A percentile compares a stretch with the other conserved stretches of the same genome.
phyloP scores from a whole-genome alignment of 2,329 filamentous ascomycete species.

The Bipolaris victoriae region DNA sequence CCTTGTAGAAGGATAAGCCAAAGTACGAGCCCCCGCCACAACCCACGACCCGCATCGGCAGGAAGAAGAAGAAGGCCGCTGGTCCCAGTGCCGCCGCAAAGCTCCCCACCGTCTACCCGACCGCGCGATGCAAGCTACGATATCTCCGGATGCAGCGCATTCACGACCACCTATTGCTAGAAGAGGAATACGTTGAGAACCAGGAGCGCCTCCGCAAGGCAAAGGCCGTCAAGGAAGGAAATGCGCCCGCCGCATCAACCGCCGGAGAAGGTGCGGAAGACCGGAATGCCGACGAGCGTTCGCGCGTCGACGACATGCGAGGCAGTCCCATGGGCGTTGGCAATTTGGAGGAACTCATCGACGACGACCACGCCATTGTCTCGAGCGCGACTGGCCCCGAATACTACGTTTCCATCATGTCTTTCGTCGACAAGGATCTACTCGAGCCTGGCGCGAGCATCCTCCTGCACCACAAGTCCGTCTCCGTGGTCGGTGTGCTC shows the following conservation, averaged over 20 bases:
- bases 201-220: slow-evolving; percentile 94
- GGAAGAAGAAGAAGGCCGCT: slow-evolving; percentile 96
- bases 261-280: slow-evolving; percentile 79
- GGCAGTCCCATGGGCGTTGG: slow-evolving; percentile 98
- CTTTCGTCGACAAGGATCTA: slow-evolving; percentile 98
- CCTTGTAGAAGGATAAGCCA: slow-evolving; percentile 86
- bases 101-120: slow-evolving; percentile 91
- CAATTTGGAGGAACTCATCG: slow-evolving; percentile 97
- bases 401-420: slow-evolving; percentile 99
- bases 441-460: slow-evolving; percentile 96
- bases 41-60: slow-evolving; percentile 93
- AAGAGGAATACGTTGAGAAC: slow-evolving; percentile 99
- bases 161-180: slow-evolving; percentile 93
- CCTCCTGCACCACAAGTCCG: slow-evolving; percentile 94
- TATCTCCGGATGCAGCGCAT: slow-evolving; percentile 98
- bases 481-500: slow-evolving; percentile 95
- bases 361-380: slow-evolving; percentile 98
- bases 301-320: slow-evolving; percentile 96
- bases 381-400: slow-evolving; percentile 96
- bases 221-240: slow-evolving; percentile 67
- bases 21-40: slow-evolving; percentile 99
- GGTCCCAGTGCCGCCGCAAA: slow-evolving; percentile 95
- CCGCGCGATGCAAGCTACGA: slow-evolving; percentile 94
- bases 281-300: slow-evolving; percentile 90
- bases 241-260: slow-evolving; percentile 59